Conservation (phyloP, 176 grass and related monocot genomes). For the Aegilops sharonensis region DNA sequence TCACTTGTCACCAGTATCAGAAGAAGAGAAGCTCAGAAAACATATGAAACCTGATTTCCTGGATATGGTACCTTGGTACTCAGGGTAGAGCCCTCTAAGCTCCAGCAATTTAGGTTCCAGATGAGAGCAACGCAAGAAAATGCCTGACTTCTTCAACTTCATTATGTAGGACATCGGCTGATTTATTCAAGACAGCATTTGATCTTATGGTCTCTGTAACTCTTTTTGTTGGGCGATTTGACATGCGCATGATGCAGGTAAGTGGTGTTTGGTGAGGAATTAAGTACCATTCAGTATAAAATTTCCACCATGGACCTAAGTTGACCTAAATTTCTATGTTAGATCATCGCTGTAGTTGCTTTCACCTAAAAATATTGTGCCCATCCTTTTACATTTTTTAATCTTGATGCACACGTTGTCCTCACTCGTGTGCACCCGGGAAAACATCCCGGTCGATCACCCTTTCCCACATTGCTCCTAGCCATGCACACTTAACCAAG, state of each 20-base stretch:
- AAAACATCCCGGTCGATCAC: neutral
- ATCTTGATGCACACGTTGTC: neutral
- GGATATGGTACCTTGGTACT: conserved; percentile 99
- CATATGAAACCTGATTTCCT: conserved; percentile 95
- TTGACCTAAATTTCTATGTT: neutral
- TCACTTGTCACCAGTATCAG: conserved; percentile 56
- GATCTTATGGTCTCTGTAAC: conserved; percentile 96
- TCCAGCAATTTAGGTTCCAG: conserved; percentile 15
- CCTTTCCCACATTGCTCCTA: neutral
- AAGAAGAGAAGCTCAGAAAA: conserved; percentile 74
- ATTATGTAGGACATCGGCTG: conserved; percentile 84
- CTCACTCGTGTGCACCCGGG: neutral
- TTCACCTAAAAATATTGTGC: conserved; percentile 1
- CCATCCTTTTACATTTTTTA: neutral
- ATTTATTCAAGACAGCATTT: conserved; percentile 98
- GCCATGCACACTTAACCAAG: neutral
- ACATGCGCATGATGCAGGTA: conserved; percentile 99
- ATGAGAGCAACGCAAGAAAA: conserved; percentile 23
- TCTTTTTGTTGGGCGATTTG: conserved; percentile 96
- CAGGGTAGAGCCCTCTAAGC: conserved; percentile 59
- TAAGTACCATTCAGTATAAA: neutral
- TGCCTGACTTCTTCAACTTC: conserved; percentile 32
- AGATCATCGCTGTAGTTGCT: neutral
- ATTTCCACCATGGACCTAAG: conserved; percentile 4
- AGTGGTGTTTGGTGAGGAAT: neutral